Conservation (phyloP, 2,329 filamentous ascomycete species). For the Hyphodiscus sp. region DNA sequence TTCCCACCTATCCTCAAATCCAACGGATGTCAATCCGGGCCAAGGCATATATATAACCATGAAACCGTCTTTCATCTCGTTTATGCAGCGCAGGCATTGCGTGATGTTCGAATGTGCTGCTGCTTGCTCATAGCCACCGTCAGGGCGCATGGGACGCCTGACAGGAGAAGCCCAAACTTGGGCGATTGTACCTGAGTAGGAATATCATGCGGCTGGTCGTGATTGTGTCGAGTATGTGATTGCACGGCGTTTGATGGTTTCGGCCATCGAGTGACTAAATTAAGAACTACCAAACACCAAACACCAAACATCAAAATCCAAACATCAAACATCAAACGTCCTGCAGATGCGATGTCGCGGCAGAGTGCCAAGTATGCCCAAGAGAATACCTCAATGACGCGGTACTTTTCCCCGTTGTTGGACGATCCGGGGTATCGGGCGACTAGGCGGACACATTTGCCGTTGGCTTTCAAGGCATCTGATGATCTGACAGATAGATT, state of each 20-base stretch:
- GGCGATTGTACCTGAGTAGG: too few species aligned
- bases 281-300: too few species aligned
- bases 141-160: not conserved
- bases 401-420: not conserved
- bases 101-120: not conserved
- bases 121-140: not conserved
- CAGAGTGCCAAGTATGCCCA: not conserved
- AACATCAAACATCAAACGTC: too few species aligned
- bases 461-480: not conserved
- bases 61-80: not conserved
- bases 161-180: too few species aligned
- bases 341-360: not conserved
- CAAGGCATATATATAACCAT: not conserved
- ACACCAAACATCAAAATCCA: too few species aligned
- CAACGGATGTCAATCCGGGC: not conserved
- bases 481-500: slow-evolving; percentile 2
- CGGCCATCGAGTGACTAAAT: too few species aligned
- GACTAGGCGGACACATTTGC: not conserved
- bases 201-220: too few species aligned
- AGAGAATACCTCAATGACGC: not conserved
- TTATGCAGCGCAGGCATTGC: not conserved
- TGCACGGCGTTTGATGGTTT: too few species aligned
- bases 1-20: not conserved
- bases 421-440: not conserved
- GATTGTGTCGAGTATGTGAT: too few species aligned